Evolutionary conservation across 2,329 filamentous ascomycete genomes (phyloP), one percentile per base, ranked within the genome.

Genomic region (Sporothrix brasiliensis): DNA sequence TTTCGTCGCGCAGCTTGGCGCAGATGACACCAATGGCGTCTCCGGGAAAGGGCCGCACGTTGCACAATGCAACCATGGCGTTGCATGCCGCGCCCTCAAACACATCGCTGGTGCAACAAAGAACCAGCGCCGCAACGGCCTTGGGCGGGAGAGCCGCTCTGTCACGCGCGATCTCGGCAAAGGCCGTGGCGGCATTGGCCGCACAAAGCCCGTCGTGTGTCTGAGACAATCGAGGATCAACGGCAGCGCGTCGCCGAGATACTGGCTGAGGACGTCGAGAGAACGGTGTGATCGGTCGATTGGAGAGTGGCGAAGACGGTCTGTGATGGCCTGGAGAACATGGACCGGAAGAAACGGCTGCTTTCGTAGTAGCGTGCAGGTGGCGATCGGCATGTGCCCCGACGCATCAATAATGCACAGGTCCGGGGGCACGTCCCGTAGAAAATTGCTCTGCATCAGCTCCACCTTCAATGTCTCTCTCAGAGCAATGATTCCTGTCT

Each of bases 191-290:
- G 7, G 21, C 52, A 54, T 54, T 54, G 9, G 21, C 52, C 52
- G 21, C 52, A 54, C 52, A 54, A 54, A 54, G 52, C 52, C 52
- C 52, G 52, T 54, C 52, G 52, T 13, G 52, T 54, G 52, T 27
- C 9, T 27, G 52, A 54, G 21, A 27, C 52, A 54, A 54, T 14
- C 9, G 52, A 54, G 52, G 52, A 54, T 27, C 3, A 9, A 14
- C 11, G 52, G 52, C 21, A 54, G 7, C 10, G 21, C 52, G 27
- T 54, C 52, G 10, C 24, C 52, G 52, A 54, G 52, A 54, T 54
- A 24, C 52, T 30, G 52, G 14, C 52, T 2, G 1, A 54, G 21
- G 24, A 54, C 21, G 21, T 27, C 2, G 6, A 27, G 9, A 54
- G 21, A 27, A 21, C 0, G 3, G n/a, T 54, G n/a, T 27, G 7